Base-by-base conservation (phyloP, 2,329 filamentous ascomycete species). In the Calycina marina region DNA sequence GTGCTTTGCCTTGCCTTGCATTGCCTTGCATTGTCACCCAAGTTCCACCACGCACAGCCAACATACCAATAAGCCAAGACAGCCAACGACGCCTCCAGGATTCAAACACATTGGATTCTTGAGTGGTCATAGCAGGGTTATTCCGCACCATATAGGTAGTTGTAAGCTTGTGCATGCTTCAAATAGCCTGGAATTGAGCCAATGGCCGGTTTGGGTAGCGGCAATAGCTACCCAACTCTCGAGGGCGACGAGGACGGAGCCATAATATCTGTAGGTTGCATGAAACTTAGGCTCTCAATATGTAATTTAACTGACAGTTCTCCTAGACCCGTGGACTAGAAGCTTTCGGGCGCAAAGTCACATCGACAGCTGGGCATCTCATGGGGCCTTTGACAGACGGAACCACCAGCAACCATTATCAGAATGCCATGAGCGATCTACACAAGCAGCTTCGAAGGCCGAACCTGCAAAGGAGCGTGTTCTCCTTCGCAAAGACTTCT, bases 301-400 rank as follows among this genome's bases (percentile, higher is more conserved):
- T 10, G 13, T 9, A 12, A 15, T 14, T 13, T 11, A 14, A 29
- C 27, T 29, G 15, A 29, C 15, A n/a, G 14, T 14, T 29, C 8
- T 10, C 5, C 6, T 15, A 93, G 85, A 75, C 83, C 34, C 79
- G 84, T 48, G 82, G 90, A 43, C 63, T 96, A 47, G 86, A 94
- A 60, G 81, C 83, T 34, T 94, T 98, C 58, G 75, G 85, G 45
- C 77, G 88, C 52, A 98, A 94, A 60, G 85, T 96, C 41, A 90
- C 86, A 17, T 84, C 84, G 16, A 96, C 90, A 13, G 90, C 90
- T 35, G 82, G 75, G 50, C 85, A 93, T 56, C 67, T 98, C 45
- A 93, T 96, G 50, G 77, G 70, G 27, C 73, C 77, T 28, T 58
- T 72, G 36, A 52, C 59, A 45, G 71, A 77, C 56, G 65, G 54